Evolutionary conservation across 306 rosid genomes (phyloP).

Genomic region (Psophocarpus tetragonolobus): DNA sequence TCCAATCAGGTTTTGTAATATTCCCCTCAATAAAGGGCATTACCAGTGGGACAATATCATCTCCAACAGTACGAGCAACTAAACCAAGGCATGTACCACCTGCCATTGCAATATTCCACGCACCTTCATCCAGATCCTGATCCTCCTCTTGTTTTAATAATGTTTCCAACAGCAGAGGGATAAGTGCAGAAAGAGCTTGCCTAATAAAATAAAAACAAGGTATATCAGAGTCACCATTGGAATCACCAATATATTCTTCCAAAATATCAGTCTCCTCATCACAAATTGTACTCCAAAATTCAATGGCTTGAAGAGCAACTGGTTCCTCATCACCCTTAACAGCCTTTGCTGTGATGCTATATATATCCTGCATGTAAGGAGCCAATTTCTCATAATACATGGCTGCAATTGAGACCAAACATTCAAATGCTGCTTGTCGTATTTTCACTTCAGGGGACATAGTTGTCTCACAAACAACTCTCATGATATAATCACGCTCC

Average conservation of each 20-base stretch:
- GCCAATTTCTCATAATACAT: constrained; percentile 74
- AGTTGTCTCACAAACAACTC: constrained; percentile 90
- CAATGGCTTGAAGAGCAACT: constrained; percentile 95
- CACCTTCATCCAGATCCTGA: constrained; percentile 96
- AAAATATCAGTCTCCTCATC: constrained; percentile 88
- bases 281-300: constrained; percentile 94
- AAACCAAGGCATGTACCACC: constrained; percentile 94
- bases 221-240: constrained; percentile 66
- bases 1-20: constrained; percentile 86
- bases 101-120: constrained; percentile 98
- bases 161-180: constrained; percentile 86
- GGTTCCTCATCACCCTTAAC: constrained; percentile 83
- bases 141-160: constrained; percentile 95
- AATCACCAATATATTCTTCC: constrained; percentile 70
- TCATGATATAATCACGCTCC: constrained; percentile 93
- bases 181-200: constrained; percentile 89
- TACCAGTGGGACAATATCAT: constrained; percentile 79
- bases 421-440: constrained; percentile 87
- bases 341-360: constrained; percentile 77
- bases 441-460: constrained; percentile 72
- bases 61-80: constrained; percentile 90
- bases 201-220: constrained; percentile 87
- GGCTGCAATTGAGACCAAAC: constrained; percentile 86
- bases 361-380: constrained; percentile 81
- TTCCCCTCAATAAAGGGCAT: constrained; percentile 91